Evolutionary conservation across 345 rosid species (phyloP).

Genomic region (Ceriops tagal): DNA sequence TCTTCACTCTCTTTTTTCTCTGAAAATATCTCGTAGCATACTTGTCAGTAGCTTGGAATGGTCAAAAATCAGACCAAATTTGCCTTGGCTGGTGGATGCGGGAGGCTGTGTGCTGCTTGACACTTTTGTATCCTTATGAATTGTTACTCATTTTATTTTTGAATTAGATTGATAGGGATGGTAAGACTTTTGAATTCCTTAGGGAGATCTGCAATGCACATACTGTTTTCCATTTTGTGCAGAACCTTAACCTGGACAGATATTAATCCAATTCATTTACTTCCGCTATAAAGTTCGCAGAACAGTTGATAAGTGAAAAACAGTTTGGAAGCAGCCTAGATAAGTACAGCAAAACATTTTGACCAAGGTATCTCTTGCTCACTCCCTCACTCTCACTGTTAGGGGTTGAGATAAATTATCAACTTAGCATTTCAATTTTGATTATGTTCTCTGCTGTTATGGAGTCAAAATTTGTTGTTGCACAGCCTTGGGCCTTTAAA

Average conservation of each 20-base stretch:
- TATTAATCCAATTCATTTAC: slow-evolving; percentile 62
- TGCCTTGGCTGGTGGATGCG: slow-evolving; percentile 88
- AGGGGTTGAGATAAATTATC: no score
- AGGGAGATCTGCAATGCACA: background rate
- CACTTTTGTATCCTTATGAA: slow-evolving; percentile 53
- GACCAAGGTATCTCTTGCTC: background rate
- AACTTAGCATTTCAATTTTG: no score
- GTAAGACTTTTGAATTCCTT: background rate
- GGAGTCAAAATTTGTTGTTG: no score
- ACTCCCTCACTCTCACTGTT: no score
- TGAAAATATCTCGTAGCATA: slow-evolving; percentile 41
- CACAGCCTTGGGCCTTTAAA: no score
- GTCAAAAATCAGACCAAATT: slow-evolving; percentile 60
- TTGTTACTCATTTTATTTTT: background rate
- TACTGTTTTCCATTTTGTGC: slow-evolving; percentile 11
- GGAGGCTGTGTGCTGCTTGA: slow-evolving; percentile 81
- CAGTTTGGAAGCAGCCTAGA: slow-evolving; percentile 20
- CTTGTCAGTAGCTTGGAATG: slow-evolving; percentile 61
- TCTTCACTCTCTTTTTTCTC: background rate
- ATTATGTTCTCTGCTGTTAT: no score
- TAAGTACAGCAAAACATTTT: background rate
- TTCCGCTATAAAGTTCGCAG: slow-evolving; percentile 36
- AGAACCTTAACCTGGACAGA: slow-evolving; percentile 45
- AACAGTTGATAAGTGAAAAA: slow-evolving; percentile 20
- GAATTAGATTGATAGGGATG: background rate